Conservation (phyloP, 345 rosid species). For the Capsella bursapastoris region DNA sequence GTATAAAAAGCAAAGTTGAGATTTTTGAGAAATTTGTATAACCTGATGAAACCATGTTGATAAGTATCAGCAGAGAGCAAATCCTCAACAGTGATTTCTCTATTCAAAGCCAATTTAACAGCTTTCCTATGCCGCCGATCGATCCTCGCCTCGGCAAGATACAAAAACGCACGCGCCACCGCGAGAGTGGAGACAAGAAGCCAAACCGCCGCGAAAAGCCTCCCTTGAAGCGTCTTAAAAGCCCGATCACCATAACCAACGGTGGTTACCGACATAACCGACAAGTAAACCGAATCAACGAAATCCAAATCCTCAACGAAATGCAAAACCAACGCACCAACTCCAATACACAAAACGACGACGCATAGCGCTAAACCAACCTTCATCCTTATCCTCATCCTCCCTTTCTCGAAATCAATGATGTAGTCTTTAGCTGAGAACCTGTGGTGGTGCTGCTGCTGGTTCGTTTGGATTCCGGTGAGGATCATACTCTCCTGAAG, state of each 20-base stretch:
- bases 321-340: constrained; percentile 59
- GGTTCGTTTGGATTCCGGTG: constrained; percentile 42
- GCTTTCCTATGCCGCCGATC: constrained; percentile 67
- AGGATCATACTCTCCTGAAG: constrained; percentile 68
- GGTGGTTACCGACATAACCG: constrained; percentile 84
- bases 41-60: constrained; percentile 76
- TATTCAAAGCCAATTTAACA: constrained; percentile 63
- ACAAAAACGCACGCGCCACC: constrained; percentile 78
- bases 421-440: constrained; percentile 60
- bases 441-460: not conserved
- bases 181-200: constrained; percentile 70
- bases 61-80: constrained; percentile 68
- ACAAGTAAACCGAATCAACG: constrained; percentile 68
- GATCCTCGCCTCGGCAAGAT: constrained; percentile 70
- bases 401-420: constrained; percentile 66
- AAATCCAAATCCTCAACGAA: constrained; percentile 61
- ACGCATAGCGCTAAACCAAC: constrained; percentile 72
- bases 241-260: constrained; percentile 82
- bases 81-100: constrained; percentile 71
- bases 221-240: constrained; percentile 60
- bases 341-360: constrained; percentile 63
- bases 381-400: constrained; percentile 86
- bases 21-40: not conserved
- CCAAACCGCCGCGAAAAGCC: constrained; percentile 77
- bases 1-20: not conserved